Conservation (phyloP, 306 rosid genomes). For the Canavalia gladiata region DNA sequence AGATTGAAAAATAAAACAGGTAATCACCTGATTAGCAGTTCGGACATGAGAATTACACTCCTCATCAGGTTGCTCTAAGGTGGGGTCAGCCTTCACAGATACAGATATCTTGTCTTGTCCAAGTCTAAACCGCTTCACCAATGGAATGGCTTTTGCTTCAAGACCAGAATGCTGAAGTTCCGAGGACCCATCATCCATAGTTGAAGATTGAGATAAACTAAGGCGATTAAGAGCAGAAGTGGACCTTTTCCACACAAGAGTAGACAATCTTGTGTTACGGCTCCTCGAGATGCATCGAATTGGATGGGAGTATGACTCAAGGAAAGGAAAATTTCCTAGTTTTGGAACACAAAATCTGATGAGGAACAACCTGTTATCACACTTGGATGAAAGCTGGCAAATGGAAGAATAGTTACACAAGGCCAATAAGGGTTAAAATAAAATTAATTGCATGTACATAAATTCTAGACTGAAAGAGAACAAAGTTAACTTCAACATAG, state of each 20-base stretch:
- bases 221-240: constrained; percentile 54
- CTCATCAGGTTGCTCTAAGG: constrained; percentile 65
- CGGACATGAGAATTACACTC: constrained; percentile 74
- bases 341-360: constrained; percentile 70
- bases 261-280: constrained; percentile 69
- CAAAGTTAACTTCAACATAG: constrained; percentile 4
- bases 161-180: constrained; percentile 58
- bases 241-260: constrained; percentile 73
- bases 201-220: constrained; percentile 59
- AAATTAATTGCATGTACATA: constrained; percentile 31
- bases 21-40: constrained; percentile 68
- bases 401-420: constrained; percentile 48
- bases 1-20: constrained; percentile 15
- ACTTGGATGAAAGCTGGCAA: constrained; percentile 93
- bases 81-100: constrained; percentile 54
- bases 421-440: constrained; percentile 41
- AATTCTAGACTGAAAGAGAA: constrained; percentile 8
- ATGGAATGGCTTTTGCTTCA: constrained; percentile 62
- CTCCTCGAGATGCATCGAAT: constrained; percentile 89
- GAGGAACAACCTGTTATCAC: constrained; percentile 84
- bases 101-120: constrained; percentile 74
- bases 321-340: constrained; percentile 72
- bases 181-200: constrained; percentile 57
- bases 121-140: constrained; percentile 69
- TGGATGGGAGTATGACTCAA: constrained; percentile 72